A percentile compares a stretch with the other conserved stretches of the same genome.
Evolutionary conservation across 306 rosid species (phyloP).

Genomic region (Glycine soja): DNA sequence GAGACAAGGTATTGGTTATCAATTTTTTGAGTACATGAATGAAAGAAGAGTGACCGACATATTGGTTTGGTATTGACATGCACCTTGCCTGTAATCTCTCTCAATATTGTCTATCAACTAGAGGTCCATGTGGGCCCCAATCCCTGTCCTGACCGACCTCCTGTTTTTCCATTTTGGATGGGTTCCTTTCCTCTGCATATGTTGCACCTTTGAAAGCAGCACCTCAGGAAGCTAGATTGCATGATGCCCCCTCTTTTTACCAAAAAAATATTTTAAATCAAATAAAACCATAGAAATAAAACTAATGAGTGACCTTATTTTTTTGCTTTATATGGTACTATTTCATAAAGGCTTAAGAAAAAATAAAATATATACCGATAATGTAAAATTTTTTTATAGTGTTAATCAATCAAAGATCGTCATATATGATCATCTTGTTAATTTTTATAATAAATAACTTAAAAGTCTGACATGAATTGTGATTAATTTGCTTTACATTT

Average conservation of each 20-base stretch:
- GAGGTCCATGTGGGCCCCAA: slow-evolving; percentile 42
- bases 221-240: neutral
- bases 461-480: too few species aligned
- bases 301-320: neutral
- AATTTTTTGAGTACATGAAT: neutral
- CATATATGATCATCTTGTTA: too few species aligned
- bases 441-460: too few species aligned
- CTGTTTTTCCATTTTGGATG: slow-evolving; percentile 19
- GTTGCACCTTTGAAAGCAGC: slow-evolving; percentile 21
- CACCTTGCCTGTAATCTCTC: slow-evolving; percentile 9
- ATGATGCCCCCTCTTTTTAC: neutral
- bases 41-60: slow-evolving; percentile 32
- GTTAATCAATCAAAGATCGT: too few species aligned
- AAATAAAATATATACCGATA: too few species aligned
- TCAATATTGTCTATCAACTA: slow-evolving; percentile 23
- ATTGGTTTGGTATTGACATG: slow-evolving; percentile 34
- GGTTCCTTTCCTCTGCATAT: slow-evolving; percentile 27
- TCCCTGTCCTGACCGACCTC: neutral
- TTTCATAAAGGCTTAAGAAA: neutral
- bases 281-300: neutral
- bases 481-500: too few species aligned
- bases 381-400: too few species aligned
- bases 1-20: slow-evolving; percentile 18
- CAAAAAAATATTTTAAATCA: neutral
- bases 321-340: neutral